phyloP scores from a whole-genome alignment of 2,329 filamentous ascomycete genomes.

The Hortaea sp. region DNA sequence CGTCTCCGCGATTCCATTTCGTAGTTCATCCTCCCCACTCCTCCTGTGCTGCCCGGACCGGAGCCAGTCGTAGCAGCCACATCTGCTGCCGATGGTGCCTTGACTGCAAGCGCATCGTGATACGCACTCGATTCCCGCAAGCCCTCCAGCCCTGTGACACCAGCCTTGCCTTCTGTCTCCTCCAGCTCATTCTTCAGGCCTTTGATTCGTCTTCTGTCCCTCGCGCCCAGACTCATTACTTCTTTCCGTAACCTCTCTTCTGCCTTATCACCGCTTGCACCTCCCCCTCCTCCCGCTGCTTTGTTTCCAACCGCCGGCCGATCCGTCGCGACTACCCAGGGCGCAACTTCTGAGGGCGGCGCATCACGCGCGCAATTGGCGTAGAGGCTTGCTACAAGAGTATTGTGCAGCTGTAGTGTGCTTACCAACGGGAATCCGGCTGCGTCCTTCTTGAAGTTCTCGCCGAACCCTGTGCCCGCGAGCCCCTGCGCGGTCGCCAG shows the following conservation, averaged over 20 bases:
- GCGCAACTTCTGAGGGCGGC: conserved; percentile 49
- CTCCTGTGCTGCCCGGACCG: conserved; percentile 12
- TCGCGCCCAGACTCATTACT: conserved; percentile 51
- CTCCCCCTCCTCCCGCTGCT: conserved; percentile 28
- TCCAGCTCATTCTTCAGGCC: conserved; percentile 17
- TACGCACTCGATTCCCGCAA: conserved; percentile 19
- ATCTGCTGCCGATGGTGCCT: conserved; percentile 9
- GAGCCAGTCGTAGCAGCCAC: conserved; percentile 12
- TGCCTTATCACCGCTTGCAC: conserved; percentile 46
- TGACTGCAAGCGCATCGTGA: conserved; percentile 18
- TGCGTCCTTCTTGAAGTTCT: no score
- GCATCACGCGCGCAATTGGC: conserved; percentile 50
- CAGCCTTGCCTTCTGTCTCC: conserved; percentile 6
- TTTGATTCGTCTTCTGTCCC: conserved; percentile 46
- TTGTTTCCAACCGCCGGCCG: conserved; percentile 65
- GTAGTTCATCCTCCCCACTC: conserved; percentile 39
- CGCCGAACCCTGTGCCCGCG: no score
- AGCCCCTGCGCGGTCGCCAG: no score
- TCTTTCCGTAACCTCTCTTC: conserved; percentile 55
- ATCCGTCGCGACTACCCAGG: conserved; percentile 59
- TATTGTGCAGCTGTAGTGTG: conserved; percentile 48
- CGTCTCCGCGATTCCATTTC: conserved; percentile 56
- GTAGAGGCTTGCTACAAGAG: conserved; percentile 48
- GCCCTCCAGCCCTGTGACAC: conserved; percentile 10
- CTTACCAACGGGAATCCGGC: not conserved